Percentiles rank a stretch among this genome's conserved stretches.
phyloP scores from a whole-genome alignment of 2,329 filamentous ascomycete genomes.

The Fusarium floridanum region DNA sequence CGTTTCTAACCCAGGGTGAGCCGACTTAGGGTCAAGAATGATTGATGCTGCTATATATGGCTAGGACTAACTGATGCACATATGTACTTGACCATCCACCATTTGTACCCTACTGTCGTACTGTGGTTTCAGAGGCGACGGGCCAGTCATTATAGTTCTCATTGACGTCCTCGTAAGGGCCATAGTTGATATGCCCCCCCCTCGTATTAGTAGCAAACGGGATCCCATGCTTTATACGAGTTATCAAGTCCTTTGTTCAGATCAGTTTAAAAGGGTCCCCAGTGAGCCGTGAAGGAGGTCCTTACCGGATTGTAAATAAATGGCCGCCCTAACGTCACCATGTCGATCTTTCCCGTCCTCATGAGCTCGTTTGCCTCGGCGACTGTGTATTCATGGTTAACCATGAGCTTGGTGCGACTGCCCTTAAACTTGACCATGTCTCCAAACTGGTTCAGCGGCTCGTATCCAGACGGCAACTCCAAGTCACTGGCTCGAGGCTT shows the following conservation, averaged over 20 bases:
- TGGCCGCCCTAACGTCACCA: slow-evolving; percentile 6
- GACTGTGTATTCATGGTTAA: slow-evolving; percentile 17
- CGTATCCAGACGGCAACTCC: background rate
- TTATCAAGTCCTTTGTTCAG: slow-evolving; percentile 5
- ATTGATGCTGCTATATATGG: no score
- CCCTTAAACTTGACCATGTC: slow-evolving; percentile 7
- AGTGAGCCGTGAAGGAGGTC: fast-evolving
- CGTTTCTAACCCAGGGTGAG: no score
- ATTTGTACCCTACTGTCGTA: no score
- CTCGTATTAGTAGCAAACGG: background rate
- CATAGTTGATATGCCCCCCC: slow-evolving; percentile 9
- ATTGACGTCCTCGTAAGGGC: background rate
- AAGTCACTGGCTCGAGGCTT: no score
- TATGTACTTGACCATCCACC: no score
- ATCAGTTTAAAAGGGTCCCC: background rate
- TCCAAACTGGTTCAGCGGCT: slow-evolving; percentile 17
- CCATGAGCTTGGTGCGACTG: slow-evolving; percentile 6
- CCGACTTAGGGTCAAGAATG: no score
- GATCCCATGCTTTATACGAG: background rate
- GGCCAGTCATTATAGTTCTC: slow-evolving; percentile 25
- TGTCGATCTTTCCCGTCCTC: background rate
- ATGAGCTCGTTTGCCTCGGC: background rate
- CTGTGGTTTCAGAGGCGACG: no score
- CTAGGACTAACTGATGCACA: no score
- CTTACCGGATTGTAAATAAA: slow-evolving; percentile 16